These are phyloP conservation scores for Penicillium argentinense DNA, from an alignment of 495 filamentous ascomycete genomes.

Conservation along the genomic window DNA sequence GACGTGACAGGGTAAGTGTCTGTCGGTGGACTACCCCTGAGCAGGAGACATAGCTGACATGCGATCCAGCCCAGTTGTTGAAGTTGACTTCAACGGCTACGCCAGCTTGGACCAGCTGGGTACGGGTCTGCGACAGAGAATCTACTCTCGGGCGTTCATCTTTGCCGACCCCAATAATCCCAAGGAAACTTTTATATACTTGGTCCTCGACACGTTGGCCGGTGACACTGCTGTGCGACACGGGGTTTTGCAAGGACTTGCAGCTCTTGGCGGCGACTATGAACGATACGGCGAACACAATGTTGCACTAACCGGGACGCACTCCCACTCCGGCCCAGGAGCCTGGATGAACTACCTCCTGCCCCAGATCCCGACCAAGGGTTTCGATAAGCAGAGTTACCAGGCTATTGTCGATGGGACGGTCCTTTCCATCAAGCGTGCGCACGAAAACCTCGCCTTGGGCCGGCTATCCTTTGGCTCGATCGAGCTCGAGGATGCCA, in stretches of 20 bases:
- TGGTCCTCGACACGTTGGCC: constrained; percentile 84
- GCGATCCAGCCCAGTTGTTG: constrained; percentile 67
- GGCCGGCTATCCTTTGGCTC: constrained; percentile 73
- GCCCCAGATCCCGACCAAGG: constrained; percentile 87
- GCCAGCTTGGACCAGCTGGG: constrained; percentile 84
- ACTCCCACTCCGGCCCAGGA: constrained; percentile 89
- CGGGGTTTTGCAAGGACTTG: constrained; percentile 75
- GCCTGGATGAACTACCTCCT: constrained; percentile 97
- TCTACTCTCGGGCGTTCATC: constrained; percentile 91
- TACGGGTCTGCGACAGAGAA: constrained; percentile 81
- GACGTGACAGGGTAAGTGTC: constrained; percentile 81
- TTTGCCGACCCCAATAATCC: constrained; percentile 66
- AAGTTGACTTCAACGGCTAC: constrained; percentile 92
- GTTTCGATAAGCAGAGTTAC: constrained; percentile 88
- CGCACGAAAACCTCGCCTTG: constrained; percentile 70
- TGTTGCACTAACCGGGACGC: constrained; percentile 87
- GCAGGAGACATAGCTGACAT: constrained; percentile 1
- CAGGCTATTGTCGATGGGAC: constrained; percentile 88
- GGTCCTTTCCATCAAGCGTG: constrained; percentile 73
- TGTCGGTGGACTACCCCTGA: neutral
- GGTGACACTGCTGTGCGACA: constrained; percentile 90
- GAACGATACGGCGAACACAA: constrained; percentile 77
- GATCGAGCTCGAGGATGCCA: constrained; percentile 75
- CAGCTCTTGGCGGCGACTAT: constrained; percentile 65
- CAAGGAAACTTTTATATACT: constrained; percentile 77